A percentile compares a stretch with the other conserved stretches of the same genome.
phyloP scores from a whole-genome alignment of 768 basidiomycete species.

The Tylopilus vinaceipallidus region DNA sequence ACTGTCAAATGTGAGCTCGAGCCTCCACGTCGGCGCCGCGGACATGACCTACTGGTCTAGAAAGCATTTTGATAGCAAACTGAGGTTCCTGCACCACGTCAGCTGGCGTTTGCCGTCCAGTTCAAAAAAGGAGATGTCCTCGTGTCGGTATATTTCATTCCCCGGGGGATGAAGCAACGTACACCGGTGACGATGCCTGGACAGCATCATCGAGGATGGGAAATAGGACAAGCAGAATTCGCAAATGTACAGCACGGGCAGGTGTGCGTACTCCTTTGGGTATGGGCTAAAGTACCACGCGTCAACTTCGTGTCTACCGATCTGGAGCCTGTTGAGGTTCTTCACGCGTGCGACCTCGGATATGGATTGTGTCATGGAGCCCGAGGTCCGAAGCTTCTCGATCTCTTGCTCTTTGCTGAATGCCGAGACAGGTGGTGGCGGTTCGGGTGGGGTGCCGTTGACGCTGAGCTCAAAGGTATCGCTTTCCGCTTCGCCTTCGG shows the following conservation, averaged over 20 bases:
- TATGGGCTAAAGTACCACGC: constrained; percentile 99
- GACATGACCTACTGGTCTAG: constrained; percentile 80
- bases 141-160: constrained; percentile 98
- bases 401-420: constrained; percentile 99
- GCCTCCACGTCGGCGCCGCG: constrained; percentile 10
- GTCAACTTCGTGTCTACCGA: constrained; percentile 95
- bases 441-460: constrained; percentile 44
- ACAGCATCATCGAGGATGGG: constrained; percentile 86
- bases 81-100: constrained; percentile 96
- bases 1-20: constrained; percentile 41
- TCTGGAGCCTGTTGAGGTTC: constrained; percentile 95
- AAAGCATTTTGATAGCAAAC: constrained; percentile 95
- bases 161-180: constrained; percentile 92
- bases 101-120: constrained; percentile 96
- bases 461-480: constrained; percentile 69
- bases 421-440: constrained; percentile 50
- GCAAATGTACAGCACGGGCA: constrained; percentile 94
- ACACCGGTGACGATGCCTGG: constrained; percentile 89
- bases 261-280: constrained; percentile 96
- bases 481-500: constrained; percentile 44
- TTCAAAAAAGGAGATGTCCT: constrained; percentile 97
- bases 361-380: constrained; percentile 98
- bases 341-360: constrained; percentile 98
- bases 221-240: constrained; percentile 97
- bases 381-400: constrained; percentile 95